Conservation (phyloP, 1,284 basidiomycete species). For the Rhodotorula sp. region DNA sequence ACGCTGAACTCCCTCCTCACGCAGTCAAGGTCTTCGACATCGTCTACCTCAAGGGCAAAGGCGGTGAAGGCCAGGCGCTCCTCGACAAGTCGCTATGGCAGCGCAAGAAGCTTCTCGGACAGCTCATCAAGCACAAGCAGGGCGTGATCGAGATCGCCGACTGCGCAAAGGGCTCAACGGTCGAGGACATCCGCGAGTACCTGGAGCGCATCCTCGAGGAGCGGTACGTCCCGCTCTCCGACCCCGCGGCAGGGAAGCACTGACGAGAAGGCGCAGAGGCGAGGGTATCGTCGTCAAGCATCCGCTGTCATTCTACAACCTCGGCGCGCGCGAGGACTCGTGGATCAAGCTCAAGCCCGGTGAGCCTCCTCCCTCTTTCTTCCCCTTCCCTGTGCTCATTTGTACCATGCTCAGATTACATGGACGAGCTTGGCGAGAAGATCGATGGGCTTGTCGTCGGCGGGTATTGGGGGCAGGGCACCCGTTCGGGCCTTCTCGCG, state of each 20-base stretch:
- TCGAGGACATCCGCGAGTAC: slow-evolving; percentile 72
- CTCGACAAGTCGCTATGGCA: slow-evolving; percentile 52
- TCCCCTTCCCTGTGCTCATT: too few species aligned
- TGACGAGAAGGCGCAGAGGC: slow-evolving; percentile 57
- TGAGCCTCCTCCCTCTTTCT: neutral
- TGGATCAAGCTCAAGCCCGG: slow-evolving; percentile 93
- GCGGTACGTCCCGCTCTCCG: slow-evolving; percentile 49
- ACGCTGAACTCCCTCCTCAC: neutral
- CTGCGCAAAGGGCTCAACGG: slow-evolving; percentile 70
- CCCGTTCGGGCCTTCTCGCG: slow-evolving; percentile 53
- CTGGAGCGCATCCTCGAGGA: slow-evolving; percentile 79
- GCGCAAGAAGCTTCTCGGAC: slow-evolving; percentile 51
- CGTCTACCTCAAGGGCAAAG: slow-evolving; percentile 64
- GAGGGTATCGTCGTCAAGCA: slow-evolving; percentile 92
- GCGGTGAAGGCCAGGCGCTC: slow-evolving; percentile 54
- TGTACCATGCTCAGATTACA: slow-evolving; percentile 63
- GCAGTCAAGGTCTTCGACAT: slow-evolving; percentile 93
- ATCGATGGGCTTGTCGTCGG: slow-evolving; percentile 83
- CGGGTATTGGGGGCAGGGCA: slow-evolving; percentile 55
- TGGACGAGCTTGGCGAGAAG: slow-evolving; percentile 62
- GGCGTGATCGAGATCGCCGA: slow-evolving; percentile 77
- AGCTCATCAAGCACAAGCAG: slow-evolving; percentile 58
- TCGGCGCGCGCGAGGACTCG: slow-evolving; percentile 80
- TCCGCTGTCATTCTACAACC: slow-evolving; percentile 70
- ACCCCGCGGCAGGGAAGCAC: rapidly evolving